Percentiles rank a stretch among this genome's conserved stretches.
phyloP scores from a whole-genome alignment of 352 stramenopile species.

The Phytophthora ohioensis region DNA sequence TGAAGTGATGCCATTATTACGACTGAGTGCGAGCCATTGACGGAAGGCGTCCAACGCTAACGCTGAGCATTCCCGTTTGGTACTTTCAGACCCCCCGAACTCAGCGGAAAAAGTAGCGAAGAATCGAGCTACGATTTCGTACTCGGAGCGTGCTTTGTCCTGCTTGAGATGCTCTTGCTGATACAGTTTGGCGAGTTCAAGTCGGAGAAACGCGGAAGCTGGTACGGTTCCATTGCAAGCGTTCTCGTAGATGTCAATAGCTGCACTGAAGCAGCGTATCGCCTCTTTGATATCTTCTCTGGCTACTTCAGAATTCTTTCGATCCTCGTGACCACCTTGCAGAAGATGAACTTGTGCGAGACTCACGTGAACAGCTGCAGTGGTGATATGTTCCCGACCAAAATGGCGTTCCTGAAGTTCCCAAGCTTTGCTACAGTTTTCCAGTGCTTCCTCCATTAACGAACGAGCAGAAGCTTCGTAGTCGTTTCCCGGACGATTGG shows the following conservation, averaged over 20 bases:
- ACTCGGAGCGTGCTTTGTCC: conserved; percentile 29
- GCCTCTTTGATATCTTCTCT: conserved; percentile 49
- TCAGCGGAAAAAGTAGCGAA: conserved; percentile 70
- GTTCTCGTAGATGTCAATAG: conserved; percentile 63
- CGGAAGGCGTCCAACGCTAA: conserved; percentile 71
- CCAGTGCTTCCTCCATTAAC: conserved; percentile 69
- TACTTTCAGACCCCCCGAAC: conserved; percentile 59
- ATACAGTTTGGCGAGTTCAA: conserved; percentile 70
- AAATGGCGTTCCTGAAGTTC: conserved; percentile 58
- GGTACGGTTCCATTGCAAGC: conserved; percentile 65
- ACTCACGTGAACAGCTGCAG: conserved; percentile 54
- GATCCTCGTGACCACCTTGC: conserved; percentile 22
- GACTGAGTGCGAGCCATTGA: conserved; percentile 46
- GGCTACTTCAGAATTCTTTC: not conserved
- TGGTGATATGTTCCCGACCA: conserved; percentile 65
- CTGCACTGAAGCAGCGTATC: conserved; percentile 53
- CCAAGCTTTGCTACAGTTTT: conserved; percentile 74
- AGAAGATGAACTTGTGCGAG: conserved; percentile 67
- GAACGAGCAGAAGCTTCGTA: conserved; percentile 34
- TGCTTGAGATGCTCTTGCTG: conserved; percentile 38
- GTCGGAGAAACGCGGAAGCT: conserved; percentile 60
- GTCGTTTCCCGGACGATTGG: conserved; percentile 11
- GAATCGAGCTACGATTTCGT: conserved; percentile 56
- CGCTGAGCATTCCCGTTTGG: conserved; percentile 62
- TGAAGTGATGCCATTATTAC: conserved; percentile 14